These are phyloP conservation scores for Xylaria venustula DNA, from an alignment of 495 filamentous ascomycete species.

Conservation along the genomic window DNA sequence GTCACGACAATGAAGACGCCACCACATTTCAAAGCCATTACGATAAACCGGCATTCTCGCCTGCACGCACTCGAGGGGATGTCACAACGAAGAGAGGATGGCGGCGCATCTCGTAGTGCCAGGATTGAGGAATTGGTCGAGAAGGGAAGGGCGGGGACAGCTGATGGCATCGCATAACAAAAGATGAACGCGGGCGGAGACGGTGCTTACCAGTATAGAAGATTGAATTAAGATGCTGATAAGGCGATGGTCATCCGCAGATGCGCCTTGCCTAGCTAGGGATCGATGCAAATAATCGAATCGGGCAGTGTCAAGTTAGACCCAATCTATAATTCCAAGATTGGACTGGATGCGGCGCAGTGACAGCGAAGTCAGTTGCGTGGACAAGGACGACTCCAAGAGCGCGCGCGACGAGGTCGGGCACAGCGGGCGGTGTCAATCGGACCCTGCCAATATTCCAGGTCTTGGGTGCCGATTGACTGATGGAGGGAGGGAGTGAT, in stretches of 20 bases:
- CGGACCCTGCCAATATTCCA: slow-evolving; percentile 18
- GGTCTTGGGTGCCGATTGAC: slow-evolving; percentile 14
- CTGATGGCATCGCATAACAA: not conserved
- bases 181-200: not conserved
- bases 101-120: not conserved
- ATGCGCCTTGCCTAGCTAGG: not conserved
- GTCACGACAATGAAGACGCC: slow-evolving; percentile 13
- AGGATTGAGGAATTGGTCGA: not conserved
- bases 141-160: not conserved
- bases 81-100: slow-evolving; percentile 3
- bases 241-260: not conserved
- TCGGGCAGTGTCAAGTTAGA: not conserved
- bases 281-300: not conserved
- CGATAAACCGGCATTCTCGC: slow-evolving; percentile 10
- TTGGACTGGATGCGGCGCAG: slow-evolving; percentile 2
- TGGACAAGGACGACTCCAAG: not conserved
- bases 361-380: slow-evolving; percentile 6
- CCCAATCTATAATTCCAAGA: slow-evolving; percentile 11
- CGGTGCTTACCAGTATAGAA: slow-evolving; percentile 8
- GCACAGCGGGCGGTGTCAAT: not conserved
- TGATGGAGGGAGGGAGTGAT: not conserved
- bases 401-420: not conserved
- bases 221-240: not conserved
- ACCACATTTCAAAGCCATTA: slow-evolving; percentile 12
- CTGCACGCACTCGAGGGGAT: slow-evolving; percentile 8